A percentile compares a stretch with the other conserved stretches of the same genome.
These are phyloP conservation scores for Omphalotus guepiniiformis DNA, from an alignment of 768 basidiomycete species.

Conservation along the genomic window DNA sequence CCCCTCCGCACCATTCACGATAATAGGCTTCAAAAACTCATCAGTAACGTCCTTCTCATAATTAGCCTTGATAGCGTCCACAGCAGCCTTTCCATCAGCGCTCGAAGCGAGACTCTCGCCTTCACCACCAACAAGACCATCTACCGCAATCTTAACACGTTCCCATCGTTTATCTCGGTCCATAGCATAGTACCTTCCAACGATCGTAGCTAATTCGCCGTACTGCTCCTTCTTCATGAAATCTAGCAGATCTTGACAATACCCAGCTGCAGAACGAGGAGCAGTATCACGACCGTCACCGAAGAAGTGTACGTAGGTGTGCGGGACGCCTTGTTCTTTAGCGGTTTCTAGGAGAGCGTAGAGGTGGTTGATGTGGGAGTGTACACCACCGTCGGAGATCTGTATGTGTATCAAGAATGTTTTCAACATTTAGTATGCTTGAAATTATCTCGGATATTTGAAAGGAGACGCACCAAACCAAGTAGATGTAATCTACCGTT, in stretches of 20 bases:
- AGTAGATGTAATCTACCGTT: constrained; percentile 86
- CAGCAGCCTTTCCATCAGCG: constrained; percentile 28
- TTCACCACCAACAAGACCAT: constrained; percentile 76
- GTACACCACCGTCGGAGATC: constrained; percentile 96
- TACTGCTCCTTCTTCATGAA: constrained; percentile 75
- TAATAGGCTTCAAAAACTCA: constrained; percentile 94
- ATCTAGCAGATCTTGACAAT: constrained; percentile 70
- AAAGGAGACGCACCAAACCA: constrained; percentile 58
- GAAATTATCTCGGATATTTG: not conserved
- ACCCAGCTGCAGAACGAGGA: constrained; percentile 74
- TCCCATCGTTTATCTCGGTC: constrained; percentile 98
- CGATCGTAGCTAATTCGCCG: constrained; percentile 79
- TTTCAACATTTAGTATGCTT: not conserved
- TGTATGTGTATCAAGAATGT: constrained; percentile 23
- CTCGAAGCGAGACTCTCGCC: constrained; percentile 38
- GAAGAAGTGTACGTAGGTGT: constrained; percentile 91
- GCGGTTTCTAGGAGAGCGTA: constrained; percentile 89
- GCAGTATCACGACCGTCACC: constrained; percentile 95
- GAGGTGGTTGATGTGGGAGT: constrained; percentile 89
- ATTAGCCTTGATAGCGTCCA: constrained; percentile 60
- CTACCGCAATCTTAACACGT: constrained; percentile 83
- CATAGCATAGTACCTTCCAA: constrained; percentile 96
- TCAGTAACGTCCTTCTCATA: constrained; percentile 88
- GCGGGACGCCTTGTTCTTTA: constrained; percentile 77
- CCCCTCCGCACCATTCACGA: constrained; percentile 74